Evolutionary conservation across 139 green algal species (phyloP).

Genomic region (Trebouxia sp.): DNA sequence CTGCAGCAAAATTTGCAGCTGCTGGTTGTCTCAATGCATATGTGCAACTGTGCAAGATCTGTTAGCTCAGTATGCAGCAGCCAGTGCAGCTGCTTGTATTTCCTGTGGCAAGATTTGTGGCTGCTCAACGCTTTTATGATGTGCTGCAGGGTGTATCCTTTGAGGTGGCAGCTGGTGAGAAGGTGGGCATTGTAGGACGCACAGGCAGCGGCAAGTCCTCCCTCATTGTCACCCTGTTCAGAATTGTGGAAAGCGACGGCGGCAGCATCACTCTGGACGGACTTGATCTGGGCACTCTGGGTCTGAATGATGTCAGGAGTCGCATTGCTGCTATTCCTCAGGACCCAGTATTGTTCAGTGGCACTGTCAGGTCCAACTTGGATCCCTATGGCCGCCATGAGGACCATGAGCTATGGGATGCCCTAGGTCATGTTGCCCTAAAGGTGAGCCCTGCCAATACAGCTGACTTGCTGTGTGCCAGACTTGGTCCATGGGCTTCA

Average conservation of each 20-base stretch:
- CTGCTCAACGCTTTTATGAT: neutral
- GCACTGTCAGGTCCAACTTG: slow-evolving; percentile 81
- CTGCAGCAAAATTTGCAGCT: no score
- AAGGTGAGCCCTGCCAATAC: no score
- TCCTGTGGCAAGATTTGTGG: no score
- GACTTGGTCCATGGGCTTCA: no score
- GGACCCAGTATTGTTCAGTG: slow-evolving; percentile 56
- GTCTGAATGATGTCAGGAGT: slow-evolving; percentile 73
- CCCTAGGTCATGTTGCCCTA: slow-evolving; percentile 73
- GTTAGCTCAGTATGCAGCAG: no score
- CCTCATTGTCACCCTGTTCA: slow-evolving; percentile 78
- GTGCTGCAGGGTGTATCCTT: slow-evolving; percentile 63
- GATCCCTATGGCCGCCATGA: slow-evolving; percentile 70
- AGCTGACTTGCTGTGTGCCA: no score
- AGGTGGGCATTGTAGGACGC: slow-evolving; percentile 49
- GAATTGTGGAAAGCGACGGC: slow-evolving; percentile 71
- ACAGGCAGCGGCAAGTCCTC: slow-evolving; percentile 68
- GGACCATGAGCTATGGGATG: slow-evolving; percentile 71
- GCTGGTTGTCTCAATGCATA: no score
- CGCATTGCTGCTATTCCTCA: slow-evolving; percentile 74
- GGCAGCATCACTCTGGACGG: slow-evolving; percentile 76
- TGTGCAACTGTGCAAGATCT: no score
- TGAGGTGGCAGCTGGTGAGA: slow-evolving; percentile 26
- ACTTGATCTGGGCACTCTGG: slow-evolving; percentile 64
- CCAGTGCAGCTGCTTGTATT: no score